A percentile compares a stretch with the other conserved stretches of the same genome.
These are phyloP conservation scores for Pseudozyma sp. DNA, from an alignment of 1,284 basidiomycete genomes.

Conservation along the genomic window DNA sequence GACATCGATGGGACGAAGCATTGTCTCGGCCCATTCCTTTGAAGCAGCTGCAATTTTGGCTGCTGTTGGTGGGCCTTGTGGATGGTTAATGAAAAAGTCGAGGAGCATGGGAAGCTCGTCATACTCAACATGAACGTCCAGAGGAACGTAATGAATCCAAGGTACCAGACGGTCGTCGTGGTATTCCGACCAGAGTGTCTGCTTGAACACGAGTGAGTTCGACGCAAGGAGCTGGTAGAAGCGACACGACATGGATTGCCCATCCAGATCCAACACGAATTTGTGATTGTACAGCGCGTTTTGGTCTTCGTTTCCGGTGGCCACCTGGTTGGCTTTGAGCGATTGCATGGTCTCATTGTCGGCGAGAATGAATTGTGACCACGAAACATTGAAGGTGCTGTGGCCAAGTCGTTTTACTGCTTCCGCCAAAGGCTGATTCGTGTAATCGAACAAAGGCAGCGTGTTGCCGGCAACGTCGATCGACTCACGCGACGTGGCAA, in stretches of 20 bases:
- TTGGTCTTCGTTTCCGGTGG: slow-evolving; percentile 7
- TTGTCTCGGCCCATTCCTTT: slow-evolving; percentile 20
- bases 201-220: slow-evolving; percentile 39
- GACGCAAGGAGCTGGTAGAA: slow-evolving; percentile 39
- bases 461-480: slow-evolving; percentile 35
- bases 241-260: slow-evolving; percentile 45
- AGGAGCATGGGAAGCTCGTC: slow-evolving; percentile 37
- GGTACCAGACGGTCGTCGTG: slow-evolving; percentile 41
- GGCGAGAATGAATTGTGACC: slow-evolving; percentile 14
- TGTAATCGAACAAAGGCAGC: slow-evolving; percentile 35
- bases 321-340: slow-evolving; percentile 18
- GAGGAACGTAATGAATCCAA: slow-evolving; percentile 42
- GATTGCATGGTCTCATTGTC: slow-evolving; percentile 12
- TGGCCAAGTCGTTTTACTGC: slow-evolving; percentile 29
- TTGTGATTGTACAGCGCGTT: slow-evolving; percentile 21
- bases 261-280: slow-evolving; percentile 28
- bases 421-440: slow-evolving; percentile 5
- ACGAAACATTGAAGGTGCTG: slow-evolving; percentile 21
- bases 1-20: slow-evolving; percentile 32
- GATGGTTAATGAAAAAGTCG: slow-evolving; percentile 36
- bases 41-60: slow-evolving; percentile 26
- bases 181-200: slow-evolving; percentile 45
- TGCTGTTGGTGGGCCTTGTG: slow-evolving; percentile 21
- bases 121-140: slow-evolving; percentile 30
- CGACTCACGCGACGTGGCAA: slow-evolving; percentile 26